Conservation (phyloP, 768 basidiomycete genomes). For the Clitopilus hobsonii region DNA sequence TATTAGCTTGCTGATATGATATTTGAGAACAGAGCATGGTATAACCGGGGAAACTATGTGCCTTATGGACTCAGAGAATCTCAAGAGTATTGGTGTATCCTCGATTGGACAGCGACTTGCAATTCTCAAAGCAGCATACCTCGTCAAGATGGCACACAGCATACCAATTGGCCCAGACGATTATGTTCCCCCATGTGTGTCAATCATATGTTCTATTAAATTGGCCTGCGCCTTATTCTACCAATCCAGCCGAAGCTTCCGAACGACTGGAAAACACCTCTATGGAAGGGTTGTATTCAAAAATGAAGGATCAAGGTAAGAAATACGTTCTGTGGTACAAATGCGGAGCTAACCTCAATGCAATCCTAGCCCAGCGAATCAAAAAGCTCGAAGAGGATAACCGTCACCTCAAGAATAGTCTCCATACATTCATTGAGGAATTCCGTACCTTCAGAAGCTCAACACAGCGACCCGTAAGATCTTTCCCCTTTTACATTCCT, state of each 20-base stretch:
- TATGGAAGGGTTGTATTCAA: constrained; percentile 59
- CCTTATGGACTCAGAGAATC: constrained; percentile 74
- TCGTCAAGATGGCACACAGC: constrained; percentile 78
- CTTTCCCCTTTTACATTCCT: constrained; percentile 5
- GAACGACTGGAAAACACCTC: constrained; percentile 51
- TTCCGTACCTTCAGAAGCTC: constrained; percentile 39
- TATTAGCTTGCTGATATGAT: constrained; percentile 7
- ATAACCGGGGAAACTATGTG: constrained; percentile 90
- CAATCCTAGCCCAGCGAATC: constrained; percentile 57
- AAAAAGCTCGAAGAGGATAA: constrained; percentile 76
- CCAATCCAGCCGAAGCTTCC: constrained; percentile 48
- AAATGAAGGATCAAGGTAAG: constrained; percentile 75
- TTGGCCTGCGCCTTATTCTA: constrained; percentile 5
- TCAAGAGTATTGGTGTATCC: constrained; percentile 84
- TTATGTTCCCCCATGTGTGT: constrained; percentile 83
- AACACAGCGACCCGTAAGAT: constrained; percentile 36
- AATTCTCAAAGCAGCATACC: constrained; percentile 91
- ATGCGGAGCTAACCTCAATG: background rate
- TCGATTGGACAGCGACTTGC: constrained; percentile 89
- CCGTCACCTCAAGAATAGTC: constrained; percentile 53
- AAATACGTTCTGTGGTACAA: constrained; percentile 4
- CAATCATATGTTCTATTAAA: background rate
- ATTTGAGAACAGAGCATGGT: constrained; percentile 63
- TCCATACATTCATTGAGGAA: constrained; percentile 68
- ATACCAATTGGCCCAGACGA: constrained; percentile 80